Conservation (phyloP, 768 basidiomycete genomes). For the Harrya chromipes region DNA sequence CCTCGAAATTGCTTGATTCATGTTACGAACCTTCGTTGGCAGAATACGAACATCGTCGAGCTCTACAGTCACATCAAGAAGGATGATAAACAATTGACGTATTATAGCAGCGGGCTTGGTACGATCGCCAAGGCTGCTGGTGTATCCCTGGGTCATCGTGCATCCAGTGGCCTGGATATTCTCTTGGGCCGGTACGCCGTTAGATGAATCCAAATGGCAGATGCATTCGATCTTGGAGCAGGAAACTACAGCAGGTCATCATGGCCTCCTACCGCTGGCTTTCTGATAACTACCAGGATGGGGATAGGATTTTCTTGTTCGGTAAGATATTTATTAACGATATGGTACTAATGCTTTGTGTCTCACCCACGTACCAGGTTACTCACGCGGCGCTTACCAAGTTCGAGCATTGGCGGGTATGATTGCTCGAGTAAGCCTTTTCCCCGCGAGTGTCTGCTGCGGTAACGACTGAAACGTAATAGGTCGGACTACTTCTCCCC, state of each 20-base stretch:
- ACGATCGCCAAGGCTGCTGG: constrained; percentile 28
- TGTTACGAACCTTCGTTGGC: not conserved
- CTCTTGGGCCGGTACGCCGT: constrained; percentile 36
- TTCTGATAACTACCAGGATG: constrained; percentile 35
- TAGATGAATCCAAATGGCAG: not conserved
- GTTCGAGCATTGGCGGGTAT: constrained; percentile 42
- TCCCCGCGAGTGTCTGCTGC: not conserved
- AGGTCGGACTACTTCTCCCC: constrained; percentile 42
- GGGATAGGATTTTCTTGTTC: constrained; percentile 41
- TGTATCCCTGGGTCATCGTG: constrained; percentile 15
- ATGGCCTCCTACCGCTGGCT: constrained; percentile 41
- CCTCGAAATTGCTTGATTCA: not conserved
- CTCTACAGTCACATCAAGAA: constrained; percentile 38
- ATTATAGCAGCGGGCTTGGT: constrained; percentile 42
- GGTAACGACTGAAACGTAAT: not conserved
- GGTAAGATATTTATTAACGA: constrained; percentile 23
- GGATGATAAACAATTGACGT: constrained; percentile 33
- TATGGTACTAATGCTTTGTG: not conserved
- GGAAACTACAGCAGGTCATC: constrained; percentile 36
- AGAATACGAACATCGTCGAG: constrained; percentile 45
- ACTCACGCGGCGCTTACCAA: constrained; percentile 49
- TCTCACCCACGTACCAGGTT: constrained; percentile 30
- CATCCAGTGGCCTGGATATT: constrained; percentile 33
- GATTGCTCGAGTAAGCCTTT: constrained; percentile 36
- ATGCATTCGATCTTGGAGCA: constrained; percentile 8